Conservation (phyloP, 2,329 filamentous ascomycete species). For the Fusarium goolgardi region DNA sequence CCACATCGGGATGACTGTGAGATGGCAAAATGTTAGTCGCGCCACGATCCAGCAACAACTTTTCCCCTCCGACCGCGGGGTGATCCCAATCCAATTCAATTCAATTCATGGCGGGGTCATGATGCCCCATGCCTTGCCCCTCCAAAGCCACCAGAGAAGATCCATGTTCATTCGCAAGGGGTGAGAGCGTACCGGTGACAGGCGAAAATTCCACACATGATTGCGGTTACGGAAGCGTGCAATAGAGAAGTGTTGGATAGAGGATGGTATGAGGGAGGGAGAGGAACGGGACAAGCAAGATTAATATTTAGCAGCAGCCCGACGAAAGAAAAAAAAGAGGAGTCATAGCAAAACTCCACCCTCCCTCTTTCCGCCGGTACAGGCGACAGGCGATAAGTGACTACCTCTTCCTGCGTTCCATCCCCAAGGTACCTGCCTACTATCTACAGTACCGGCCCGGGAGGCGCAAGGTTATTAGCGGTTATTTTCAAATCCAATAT, state of each 20-base stretch:
- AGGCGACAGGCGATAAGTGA: conserved; percentile 35
- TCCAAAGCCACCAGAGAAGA: conserved; percentile 30
- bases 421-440: background rate
- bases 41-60: conserved; percentile 31
- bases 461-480: conserved; percentile 41
- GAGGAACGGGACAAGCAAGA: conserved; percentile 30
- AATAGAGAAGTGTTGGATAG: conserved; percentile 19
- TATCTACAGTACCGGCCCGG: conserved; percentile 6
- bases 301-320: conserved; percentile 37
- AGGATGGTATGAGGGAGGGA: conserved; percentile 23
- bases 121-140: conserved; percentile 47
- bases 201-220: conserved; percentile 97
- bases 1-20: conserved; percentile 85
- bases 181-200: conserved; percentile 77
- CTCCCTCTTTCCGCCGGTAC: conserved; percentile 37
- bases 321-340: conserved; percentile 38
- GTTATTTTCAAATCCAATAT: conserved; percentile 22
- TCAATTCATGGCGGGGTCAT: conserved; percentile 38
- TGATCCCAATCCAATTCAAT: conserved; percentile 37
- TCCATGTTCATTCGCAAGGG: conserved; percentile 42
- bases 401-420: conserved; percentile 1
- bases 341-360: conserved; percentile 42
- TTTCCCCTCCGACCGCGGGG: conserved; percentile 48
- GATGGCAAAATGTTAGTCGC: conserved; percentile 41
- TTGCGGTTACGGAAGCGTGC: conserved; percentile 54